Evolutionary conservation across 148 eudicot species (phyloP).

Genomic region (Fagopyrum esculentum): DNA sequence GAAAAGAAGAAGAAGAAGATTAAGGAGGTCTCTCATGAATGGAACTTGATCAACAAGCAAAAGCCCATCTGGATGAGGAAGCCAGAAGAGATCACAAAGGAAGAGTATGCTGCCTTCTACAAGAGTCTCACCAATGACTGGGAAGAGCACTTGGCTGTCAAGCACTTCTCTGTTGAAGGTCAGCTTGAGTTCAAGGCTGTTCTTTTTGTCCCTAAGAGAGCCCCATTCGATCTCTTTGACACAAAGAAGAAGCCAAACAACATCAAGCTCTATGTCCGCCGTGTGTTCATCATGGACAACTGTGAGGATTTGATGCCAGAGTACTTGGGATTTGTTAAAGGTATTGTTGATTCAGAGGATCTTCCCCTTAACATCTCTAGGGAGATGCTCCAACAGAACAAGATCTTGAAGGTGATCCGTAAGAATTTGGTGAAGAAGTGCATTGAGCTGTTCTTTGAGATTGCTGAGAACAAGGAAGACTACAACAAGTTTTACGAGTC

Average conservation of each 20-base stretch:
- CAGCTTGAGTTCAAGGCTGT: constrained; percentile 84
- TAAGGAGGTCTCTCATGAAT: constrained; percentile 75
- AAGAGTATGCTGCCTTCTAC: constrained; percentile 71
- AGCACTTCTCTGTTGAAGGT: constrained; percentile 89
- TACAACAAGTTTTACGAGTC: constrained; percentile 71
- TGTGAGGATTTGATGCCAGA: constrained; percentile 85
- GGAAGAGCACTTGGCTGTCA: constrained; percentile 83
- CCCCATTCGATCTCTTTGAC: constrained; percentile 88
- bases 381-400: constrained; percentile 76
- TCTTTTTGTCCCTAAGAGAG: constrained; percentile 83
- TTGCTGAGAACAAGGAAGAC: constrained; percentile 89
- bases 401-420: constrained; percentile 81
- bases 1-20: constrained; percentile 83
- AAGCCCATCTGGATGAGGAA: constrained; percentile 94
- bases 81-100: constrained; percentile 77
- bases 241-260: constrained; percentile 77
- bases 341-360: constrained; percentile 85
- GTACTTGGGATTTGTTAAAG: constrained; percentile 75
- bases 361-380: constrained; percentile 78
- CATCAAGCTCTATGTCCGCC: constrained; percentile 80
- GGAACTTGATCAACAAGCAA: constrained; percentile 63
- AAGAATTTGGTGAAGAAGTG: constrained; percentile 84
- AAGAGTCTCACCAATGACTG: constrained; percentile 69
- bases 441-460: constrained; percentile 78
- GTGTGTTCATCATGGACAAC: constrained; percentile 89